phyloP scores from a whole-genome alignment of 73 alveolate species.

The Diophrys sp. region DNA sequence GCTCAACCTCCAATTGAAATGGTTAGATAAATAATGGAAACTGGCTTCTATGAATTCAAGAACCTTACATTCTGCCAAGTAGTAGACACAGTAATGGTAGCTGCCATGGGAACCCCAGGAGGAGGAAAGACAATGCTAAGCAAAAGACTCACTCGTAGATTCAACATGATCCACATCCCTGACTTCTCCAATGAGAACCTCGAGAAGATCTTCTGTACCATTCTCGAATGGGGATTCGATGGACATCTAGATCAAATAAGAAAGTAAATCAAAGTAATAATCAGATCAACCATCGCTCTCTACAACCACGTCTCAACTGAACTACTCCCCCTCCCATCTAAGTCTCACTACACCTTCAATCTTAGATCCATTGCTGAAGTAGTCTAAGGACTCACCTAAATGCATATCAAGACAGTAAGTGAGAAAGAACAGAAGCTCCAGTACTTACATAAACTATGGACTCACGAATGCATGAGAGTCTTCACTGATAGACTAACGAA shows the following conservation, averaged over 20 bases:
- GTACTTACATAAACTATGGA: constrained; percentile 85
- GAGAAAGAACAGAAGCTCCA: constrained; percentile 67
- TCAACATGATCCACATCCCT: constrained; percentile 53
- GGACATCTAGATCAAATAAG: constrained; percentile 73
- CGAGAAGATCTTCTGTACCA: constrained; percentile 81
- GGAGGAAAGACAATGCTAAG: constrained; percentile 75
- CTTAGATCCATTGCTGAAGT: constrained; percentile 91
- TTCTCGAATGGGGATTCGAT: constrained; percentile 69
- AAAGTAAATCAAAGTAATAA: constrained; percentile 18
- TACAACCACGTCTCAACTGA: constrained; percentile 49
- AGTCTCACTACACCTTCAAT: constrained; percentile 80
- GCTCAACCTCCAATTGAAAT: constrained; percentile 98
- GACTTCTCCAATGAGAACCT: constrained; percentile 81
- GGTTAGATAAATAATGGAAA: constrained; percentile 89
- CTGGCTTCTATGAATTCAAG: constrained; percentile 91
- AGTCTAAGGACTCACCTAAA: constrained; percentile 79
- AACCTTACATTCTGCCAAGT: constrained; percentile 77
- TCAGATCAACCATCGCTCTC: constrained; percentile 32
- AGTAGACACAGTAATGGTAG: constrained; percentile 77
- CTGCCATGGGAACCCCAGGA: constrained; percentile 91
- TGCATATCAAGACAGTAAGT: constrained; percentile 40
- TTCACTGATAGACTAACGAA: constrained; percentile 80
- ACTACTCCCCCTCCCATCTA: constrained; percentile 95
- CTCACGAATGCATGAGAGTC: constrained; percentile 92
- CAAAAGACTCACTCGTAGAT: constrained; percentile 65